A percentile compares a stretch with the other conserved stretches of the same genome.
Conservation (phyloP, 2,329 filamentous ascomycete species). For the Fusarium dimerum region DNA sequence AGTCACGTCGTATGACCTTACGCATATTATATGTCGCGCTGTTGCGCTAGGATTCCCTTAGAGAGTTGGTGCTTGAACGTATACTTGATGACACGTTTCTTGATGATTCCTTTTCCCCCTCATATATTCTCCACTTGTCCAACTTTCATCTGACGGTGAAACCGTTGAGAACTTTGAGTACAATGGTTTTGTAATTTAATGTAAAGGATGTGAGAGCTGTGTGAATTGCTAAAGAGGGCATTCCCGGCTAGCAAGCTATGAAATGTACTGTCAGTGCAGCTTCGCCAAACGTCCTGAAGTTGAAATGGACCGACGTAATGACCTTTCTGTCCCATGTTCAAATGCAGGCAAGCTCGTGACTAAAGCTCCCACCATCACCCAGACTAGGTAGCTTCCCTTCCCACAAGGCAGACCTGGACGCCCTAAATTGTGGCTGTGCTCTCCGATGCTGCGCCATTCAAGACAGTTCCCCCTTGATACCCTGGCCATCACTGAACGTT, state of each 20-base stretch:
- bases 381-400: background rate
- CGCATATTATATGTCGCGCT: constrained; percentile 23
- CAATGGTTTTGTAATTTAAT: background rate
- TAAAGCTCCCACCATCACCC: constrained; percentile 9
- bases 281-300: too few species aligned
- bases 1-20: constrained; percentile 20
- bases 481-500: too few species aligned
- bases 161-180: background rate
- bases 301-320: background rate
- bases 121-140: constrained; percentile 7
- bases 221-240: background rate
- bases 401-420: background rate
- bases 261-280: too few species aligned
- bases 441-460: constrained; percentile 23
- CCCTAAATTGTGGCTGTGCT: constrained; percentile 26
- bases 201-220: background rate
- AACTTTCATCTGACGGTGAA: background rate
- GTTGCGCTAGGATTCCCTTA: constrained; percentile 26
- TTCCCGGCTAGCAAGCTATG: too few species aligned
- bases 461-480: constrained; percentile 9
- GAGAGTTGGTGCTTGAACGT: constrained; percentile 26
- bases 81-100: constrained; percentile 30
- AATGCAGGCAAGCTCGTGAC: background rate
- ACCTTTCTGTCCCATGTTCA: background rate
- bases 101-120: constrained; percentile 17